Conservation (phyloP, 805 yeast species). For the Saccharomyces jurei region DNA sequence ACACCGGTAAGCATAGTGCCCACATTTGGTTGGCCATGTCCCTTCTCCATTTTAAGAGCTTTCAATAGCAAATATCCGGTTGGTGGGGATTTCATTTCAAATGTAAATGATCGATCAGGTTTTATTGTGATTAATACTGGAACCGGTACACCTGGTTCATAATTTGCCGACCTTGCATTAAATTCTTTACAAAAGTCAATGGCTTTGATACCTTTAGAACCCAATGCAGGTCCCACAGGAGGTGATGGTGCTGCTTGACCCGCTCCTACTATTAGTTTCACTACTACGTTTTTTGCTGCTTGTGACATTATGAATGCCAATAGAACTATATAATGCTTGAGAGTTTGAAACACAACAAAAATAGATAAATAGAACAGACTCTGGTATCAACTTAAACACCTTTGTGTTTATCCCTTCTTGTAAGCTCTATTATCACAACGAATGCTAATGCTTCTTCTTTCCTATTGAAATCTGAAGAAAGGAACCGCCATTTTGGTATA, state of each 20-base stretch:
- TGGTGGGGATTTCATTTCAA: constrained; percentile 85
- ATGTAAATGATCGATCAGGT: constrained; percentile 86
- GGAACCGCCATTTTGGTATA: neutral
- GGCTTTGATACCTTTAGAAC: constrained; percentile 97
- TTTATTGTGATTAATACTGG: constrained; percentile 78
- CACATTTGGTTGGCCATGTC: constrained; percentile 50
- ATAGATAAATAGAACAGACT: neutral
- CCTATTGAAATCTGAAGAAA: neutral
- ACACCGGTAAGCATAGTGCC: constrained; percentile 2
- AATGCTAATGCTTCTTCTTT: neutral
- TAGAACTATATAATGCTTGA: neutral
- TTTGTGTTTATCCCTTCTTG: neutral
- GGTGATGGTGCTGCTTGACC: constrained; percentile 98
- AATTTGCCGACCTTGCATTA: constrained; percentile 90
- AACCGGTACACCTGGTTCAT: constrained; percentile 78
- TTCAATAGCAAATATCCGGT: constrained; percentile 78
- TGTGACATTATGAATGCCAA: constrained; percentile 20
- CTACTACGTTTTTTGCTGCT: constrained; percentile 53
- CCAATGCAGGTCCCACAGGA: constrained; percentile 97
- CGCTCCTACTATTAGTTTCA: constrained; percentile 89
- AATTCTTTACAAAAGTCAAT: constrained; percentile 97
- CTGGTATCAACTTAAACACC: neutral
- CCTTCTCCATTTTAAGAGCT: constrained; percentile 66
- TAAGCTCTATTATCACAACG: neutral
- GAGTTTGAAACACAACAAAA: neutral